A percentile compares a stretch with the other conserved stretches of the same genome.
Evolutionary conservation across 331 rosid species (phyloP).

Genomic region (Rosa hybrid): DNA sequence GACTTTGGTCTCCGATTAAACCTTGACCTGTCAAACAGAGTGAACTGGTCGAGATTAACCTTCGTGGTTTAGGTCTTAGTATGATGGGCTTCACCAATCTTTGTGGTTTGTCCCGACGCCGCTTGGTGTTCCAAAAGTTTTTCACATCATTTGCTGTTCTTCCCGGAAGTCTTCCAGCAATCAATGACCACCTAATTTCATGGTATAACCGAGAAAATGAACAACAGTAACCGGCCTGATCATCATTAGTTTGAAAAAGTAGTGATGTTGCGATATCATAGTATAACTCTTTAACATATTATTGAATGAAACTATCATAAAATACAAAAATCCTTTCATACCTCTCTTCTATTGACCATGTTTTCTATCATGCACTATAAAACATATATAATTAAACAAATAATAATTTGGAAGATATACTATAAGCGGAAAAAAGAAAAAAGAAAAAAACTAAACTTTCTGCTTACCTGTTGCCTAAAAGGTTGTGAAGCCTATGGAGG

Average conservation of each 20-base stretch:
- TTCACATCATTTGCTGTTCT: constrained; percentile 7
- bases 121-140: not conserved
- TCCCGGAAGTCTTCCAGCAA: constrained; percentile 10
- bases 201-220: not conserved
- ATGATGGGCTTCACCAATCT: not conserved
- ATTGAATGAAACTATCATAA: not conserved
- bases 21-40: not conserved
- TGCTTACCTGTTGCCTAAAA: constrained; percentile 38
- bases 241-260: too few relatives aligned
- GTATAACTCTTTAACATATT: too few relatives aligned
- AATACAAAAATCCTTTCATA: too few relatives aligned
- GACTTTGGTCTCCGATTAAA: not conserved
- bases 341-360: too few relatives aligned
- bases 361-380: too few relatives aligned
- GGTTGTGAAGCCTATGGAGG: constrained; percentile 35
- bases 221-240: not conserved
- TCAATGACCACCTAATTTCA: not conserved
- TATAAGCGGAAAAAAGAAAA: too few relatives aligned
- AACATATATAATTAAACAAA: too few relatives aligned
- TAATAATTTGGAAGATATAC: too few relatives aligned
- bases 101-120: not conserved
- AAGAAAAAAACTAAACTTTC: not conserved
- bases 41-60: not conserved
- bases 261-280: too few relatives aligned
- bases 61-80: constrained; percentile 1